These are phyloP conservation scores for Backusella tuberculispora DNA, from an alignment of 192 early-diverging fungal species.

Conservation along the genomic window DNA sequence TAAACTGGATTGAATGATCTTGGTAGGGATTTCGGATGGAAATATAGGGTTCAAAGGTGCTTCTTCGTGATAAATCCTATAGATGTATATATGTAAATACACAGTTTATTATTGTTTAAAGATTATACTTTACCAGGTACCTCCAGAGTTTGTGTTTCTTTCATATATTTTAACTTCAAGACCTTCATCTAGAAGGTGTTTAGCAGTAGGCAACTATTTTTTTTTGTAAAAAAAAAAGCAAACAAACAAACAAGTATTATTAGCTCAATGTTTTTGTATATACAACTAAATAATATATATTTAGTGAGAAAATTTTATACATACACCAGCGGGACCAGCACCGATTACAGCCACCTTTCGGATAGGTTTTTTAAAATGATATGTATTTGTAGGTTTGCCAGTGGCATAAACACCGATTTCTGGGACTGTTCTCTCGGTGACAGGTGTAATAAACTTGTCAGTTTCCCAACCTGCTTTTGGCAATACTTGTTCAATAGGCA, in stretches of 20 bases:
- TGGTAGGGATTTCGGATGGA: conserved; percentile 1
- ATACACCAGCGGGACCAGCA: conserved; percentile 38
- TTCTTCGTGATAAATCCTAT: conserved; percentile 6
- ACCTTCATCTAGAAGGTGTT: conserved; percentile 26
- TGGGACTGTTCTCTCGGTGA: neutral
- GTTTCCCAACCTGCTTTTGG: neutral
- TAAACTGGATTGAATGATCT: neutral
- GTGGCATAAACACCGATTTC: neutral
- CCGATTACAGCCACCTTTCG: conserved; percentile 29
- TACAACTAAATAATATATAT: no score
- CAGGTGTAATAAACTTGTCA: neutral
- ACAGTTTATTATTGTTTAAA: neutral
- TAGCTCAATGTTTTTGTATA: neutral
- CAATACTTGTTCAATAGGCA: conserved; percentile 4
- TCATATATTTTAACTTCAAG: conserved; percentile 29
- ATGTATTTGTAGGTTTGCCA: neutral
- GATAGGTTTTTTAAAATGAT: conserved; percentile 15
- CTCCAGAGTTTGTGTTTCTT: conserved; percentile 25
- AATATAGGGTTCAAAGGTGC: neutral
- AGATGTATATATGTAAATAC: neutral
- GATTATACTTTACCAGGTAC: conserved; percentile 20
- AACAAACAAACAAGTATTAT: neutral
- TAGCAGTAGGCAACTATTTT: conserved; percentile 30
- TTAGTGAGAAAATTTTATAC: neutral
- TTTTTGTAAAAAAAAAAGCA: neutral